Conservation (phyloP, 164 flowering plant genomes). For the Berberis vulgaris region DNA sequence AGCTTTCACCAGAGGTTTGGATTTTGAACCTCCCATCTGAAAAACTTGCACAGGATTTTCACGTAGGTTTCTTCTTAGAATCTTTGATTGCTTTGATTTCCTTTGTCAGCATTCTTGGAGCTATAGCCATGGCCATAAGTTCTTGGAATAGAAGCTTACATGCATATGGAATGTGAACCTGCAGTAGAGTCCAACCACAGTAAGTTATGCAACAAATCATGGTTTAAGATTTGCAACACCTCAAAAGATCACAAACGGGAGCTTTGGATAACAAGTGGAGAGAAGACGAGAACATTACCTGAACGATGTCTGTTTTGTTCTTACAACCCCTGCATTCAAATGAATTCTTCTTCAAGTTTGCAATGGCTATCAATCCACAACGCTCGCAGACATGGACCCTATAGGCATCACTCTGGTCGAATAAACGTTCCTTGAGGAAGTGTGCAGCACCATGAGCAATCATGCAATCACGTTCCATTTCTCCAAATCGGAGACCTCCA, state of each 20-base stretch:
- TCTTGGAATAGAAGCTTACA: slow-evolving; percentile 95
- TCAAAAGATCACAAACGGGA: background rate
- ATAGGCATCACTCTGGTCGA: slow-evolving; percentile 96
- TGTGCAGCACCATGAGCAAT: slow-evolving; percentile 96
- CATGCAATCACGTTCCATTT: slow-evolving; percentile 96
- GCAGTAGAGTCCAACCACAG: slow-evolving; percentile 6
- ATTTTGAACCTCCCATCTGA: no score
- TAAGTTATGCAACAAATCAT: no score
- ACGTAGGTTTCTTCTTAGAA: slow-evolving; percentile 52
- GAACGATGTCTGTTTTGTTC: slow-evolving; percentile 92
- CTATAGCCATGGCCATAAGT: slow-evolving; percentile 97
- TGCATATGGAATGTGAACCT: slow-evolving; percentile 93
- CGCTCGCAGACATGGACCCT: slow-evolving; percentile 85
- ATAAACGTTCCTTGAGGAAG: slow-evolving; percentile 77
- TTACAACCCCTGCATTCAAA: slow-evolving; percentile 95
- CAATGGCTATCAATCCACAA: slow-evolving; percentile 91
- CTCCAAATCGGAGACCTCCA: slow-evolving; percentile 98
- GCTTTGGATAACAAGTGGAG: background rate
- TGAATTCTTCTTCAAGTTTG: slow-evolving; percentile 86
- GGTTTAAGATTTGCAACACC: background rate
- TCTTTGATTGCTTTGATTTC: slow-evolving; percentile 46
- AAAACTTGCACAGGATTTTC: slow-evolving; percentile 2
- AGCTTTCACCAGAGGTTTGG: no score
- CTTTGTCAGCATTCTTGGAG: slow-evolving; percentile 89
- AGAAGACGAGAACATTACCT: slow-evolving; percentile 34